Base-by-base conservation (phyloP, 257 asterid genomes). In the Ophiorrhiza pumila region DNA sequence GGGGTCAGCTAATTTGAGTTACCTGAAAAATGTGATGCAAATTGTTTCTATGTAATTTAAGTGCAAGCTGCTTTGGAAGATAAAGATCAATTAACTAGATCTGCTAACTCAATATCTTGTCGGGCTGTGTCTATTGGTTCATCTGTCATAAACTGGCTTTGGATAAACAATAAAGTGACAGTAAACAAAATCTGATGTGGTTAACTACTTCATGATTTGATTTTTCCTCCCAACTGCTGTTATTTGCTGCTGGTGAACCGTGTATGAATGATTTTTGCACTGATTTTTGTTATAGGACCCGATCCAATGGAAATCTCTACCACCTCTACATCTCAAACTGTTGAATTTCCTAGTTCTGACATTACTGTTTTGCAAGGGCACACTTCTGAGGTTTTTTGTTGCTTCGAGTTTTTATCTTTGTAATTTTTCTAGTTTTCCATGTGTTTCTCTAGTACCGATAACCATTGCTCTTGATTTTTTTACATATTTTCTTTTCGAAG, bases 351-450 rank as follows among this genome's bases (percentile, higher is more conserved):
- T 71, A 56, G 76, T 61, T 76, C 76, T 65, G 80, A 72, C 17
- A 71, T 81, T 71, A 76, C 62, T 20, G 25, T 74, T 77, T 75
- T 79, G 77, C 75, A 77, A 75, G 80, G 84, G 42, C 80, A 81
- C 65, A 13, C 65, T 20, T 75, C 77, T 62, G 78, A 74, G 85
- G 81, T 78, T 74, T 77, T 74, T 68, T 46, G 42, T 46, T 50
- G 64, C 43, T 29, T 67, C 23, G 27, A 12, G 32, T n/a, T 72
- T 65, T 49, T 14, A 56, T 37, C 27, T 46, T 18, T 35, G 43
- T 68, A 43, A 1, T 57, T 68, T 49, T 74, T 31, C 35, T 66
- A 41, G 2, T 39, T 45, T 47, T 17, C 49, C 50, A 37, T 45
- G 39, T 50, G 29, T 18, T n/a, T 49, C 23, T 61, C 17, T 37